phyloP scores from a whole-genome alignment of 768 basidiomycete species.

The Cyclocybe aegerita region DNA sequence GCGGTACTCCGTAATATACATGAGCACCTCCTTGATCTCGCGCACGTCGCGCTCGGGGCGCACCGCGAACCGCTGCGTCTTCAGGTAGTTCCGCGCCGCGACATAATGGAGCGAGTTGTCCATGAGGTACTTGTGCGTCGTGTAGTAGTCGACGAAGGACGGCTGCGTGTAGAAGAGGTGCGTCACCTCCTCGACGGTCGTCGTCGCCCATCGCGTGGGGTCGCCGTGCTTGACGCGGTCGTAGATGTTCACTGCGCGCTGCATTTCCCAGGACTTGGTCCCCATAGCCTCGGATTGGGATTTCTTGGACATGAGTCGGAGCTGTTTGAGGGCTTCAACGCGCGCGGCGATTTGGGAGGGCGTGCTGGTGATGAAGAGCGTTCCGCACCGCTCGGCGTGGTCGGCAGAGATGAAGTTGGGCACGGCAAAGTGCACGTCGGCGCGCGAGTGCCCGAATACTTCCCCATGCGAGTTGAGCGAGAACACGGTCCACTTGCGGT shows the following conservation, averaged over 20 bases:
- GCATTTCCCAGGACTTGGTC: conserved; percentile 21
- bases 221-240: conserved; percentile 41
- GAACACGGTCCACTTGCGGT: conserved; percentile 17
- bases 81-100: conserved; percentile 45
- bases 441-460: conserved; percentile 42
- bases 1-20: conserved; percentile 41
- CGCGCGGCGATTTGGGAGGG: conserved; percentile 53
- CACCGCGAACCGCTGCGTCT: conserved; percentile 54
- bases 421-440: conserved; percentile 63
- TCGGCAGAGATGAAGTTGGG: conserved; percentile 51
- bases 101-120: conserved; percentile 49
- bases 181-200: conserved; percentile 57
- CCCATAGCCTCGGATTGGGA: conserved; percentile 40
- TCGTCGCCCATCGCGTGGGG: conserved; percentile 50
- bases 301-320: conserved; percentile 51
- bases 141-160: conserved; percentile 35
- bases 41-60: conserved; percentile 60
- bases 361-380: conserved; percentile 21
- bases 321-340: conserved; percentile 57
- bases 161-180: conserved; percentile 36
- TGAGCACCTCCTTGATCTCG: conserved; percentile 44
- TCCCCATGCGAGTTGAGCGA: conserved; percentile 50
- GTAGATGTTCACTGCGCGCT: conserved; percentile 40
- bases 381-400: conserved; percentile 50
- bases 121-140: conserved; percentile 71